phyloP scores from a whole-genome alignment of 1,284 basidiomycete genomes.

The Pisolithus thermaeus region DNA sequence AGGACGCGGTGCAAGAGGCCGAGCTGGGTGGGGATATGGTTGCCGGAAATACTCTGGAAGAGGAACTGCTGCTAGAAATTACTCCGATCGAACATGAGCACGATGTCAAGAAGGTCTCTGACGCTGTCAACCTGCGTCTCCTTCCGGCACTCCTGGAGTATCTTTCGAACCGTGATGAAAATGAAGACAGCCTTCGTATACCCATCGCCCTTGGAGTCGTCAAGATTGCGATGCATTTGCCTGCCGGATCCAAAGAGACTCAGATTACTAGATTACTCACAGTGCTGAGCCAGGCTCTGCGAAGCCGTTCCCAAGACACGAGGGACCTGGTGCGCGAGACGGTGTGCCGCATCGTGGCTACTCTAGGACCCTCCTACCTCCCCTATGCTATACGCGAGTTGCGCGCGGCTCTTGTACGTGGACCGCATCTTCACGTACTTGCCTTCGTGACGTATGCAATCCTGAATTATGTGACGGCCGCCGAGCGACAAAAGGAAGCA shows the following conservation, averaged over 20 bases:
- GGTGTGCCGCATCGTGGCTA: slow-evolving; percentile 75
- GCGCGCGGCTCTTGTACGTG: slow-evolving; percentile 77
- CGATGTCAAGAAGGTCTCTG: slow-evolving; percentile 52
- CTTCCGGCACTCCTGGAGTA: slow-evolving; percentile 75
- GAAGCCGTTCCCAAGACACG: slow-evolving; percentile 92
- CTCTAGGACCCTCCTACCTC: slow-evolving; percentile 73
- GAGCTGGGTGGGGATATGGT: slow-evolving; percentile 29
- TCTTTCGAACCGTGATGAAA: slow-evolving; percentile 79
- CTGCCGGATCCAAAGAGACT: slow-evolving; percentile 56
- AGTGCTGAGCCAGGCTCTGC: slow-evolving; percentile 81
- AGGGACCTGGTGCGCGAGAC: slow-evolving; percentile 86
- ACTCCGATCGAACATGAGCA: not conserved
- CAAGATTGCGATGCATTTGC: slow-evolving; percentile 80
- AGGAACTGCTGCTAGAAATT: slow-evolving; percentile 11
- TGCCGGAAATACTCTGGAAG: slow-evolving; percentile 10
- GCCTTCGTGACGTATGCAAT: slow-evolving; percentile 84
- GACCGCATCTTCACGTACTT: slow-evolving; percentile 92
- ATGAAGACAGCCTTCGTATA: slow-evolving; percentile 80
- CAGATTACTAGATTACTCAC: slow-evolving; percentile 82
- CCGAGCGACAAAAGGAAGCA: slow-evolving; percentile 39
- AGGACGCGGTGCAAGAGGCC: slow-evolving; percentile 37
- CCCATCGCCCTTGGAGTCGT: slow-evolving; percentile 88
- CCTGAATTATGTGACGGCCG: slow-evolving; percentile 71
- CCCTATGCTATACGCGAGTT: slow-evolving; percentile 76
- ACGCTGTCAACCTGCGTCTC: slow-evolving; percentile 71